phyloP scores from a whole-genome alignment of 495 filamentous ascomycete genomes.

The Haplographium delicatum region DNA sequence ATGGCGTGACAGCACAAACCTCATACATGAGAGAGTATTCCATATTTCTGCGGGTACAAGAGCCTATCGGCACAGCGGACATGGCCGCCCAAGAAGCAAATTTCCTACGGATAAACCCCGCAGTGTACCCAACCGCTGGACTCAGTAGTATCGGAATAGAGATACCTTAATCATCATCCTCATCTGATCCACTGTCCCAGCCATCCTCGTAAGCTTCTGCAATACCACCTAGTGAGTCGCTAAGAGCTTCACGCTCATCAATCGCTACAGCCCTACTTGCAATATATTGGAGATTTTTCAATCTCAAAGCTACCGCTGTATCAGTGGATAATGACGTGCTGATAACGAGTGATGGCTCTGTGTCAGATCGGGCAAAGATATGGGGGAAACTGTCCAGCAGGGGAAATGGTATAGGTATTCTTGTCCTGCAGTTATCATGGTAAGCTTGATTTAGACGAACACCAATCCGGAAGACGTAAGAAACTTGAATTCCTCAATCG shows the following conservation, averaged over 20 bases:
- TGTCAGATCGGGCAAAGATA: constrained; percentile 49
- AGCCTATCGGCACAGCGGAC: no score
- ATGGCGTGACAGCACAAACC: no score
- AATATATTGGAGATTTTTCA: constrained; percentile 60
- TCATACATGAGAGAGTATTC: no score
- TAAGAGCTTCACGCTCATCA: constrained; percentile 75
- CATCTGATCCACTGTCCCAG: constrained; percentile 81
- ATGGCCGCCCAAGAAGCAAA: not conserved
- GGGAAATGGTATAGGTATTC: constrained; percentile 62
- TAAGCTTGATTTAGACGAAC: constrained; percentile 26
- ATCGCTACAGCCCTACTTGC: constrained; percentile 56
- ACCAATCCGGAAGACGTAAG: constrained; percentile 8
- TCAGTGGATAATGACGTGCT: constrained; percentile 65
- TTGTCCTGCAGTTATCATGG: constrained; percentile 22
- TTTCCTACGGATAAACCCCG: not conserved
- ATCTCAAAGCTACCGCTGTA: constrained; percentile 57
- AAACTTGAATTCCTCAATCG: not conserved
- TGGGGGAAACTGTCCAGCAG: constrained; percentile 75
- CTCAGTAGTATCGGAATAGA: not conserved
- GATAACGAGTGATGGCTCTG: constrained; percentile 39
- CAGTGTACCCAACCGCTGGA: no score
- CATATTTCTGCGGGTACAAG: no score
- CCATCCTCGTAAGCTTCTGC: constrained; percentile 85
- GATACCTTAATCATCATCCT: constrained; percentile 60
- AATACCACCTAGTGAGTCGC: constrained; percentile 79